Percentiles rank a stretch among this genome's conserved stretches.
These are phyloP conservation scores for Immersiella caudata DNA, from an alignment of 495 filamentous ascomycete genomes.

Conservation along the genomic window DNA sequence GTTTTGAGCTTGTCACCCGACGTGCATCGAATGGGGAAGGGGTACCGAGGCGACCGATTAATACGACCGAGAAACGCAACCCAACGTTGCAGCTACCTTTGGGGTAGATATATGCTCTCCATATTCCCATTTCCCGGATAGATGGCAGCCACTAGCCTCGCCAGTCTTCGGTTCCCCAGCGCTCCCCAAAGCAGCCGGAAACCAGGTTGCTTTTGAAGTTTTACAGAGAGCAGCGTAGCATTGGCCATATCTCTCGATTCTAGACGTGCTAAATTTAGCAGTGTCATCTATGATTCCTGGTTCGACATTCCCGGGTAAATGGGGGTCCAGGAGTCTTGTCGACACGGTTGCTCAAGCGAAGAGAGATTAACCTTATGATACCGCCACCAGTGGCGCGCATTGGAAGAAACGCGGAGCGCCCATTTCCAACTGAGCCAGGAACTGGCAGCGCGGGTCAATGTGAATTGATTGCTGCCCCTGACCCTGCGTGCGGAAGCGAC, in stretches of 20 bases:
- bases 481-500: not conserved
- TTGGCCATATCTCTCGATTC: not conserved
- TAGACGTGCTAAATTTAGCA: not conserved
- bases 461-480: not conserved
- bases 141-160: not conserved
- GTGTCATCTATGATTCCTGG: not conserved
- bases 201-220: no score
- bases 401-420: not conserved
- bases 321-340: not conserved
- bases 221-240: not conserved
- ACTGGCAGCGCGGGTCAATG: not conserved
- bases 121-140: conserved; percentile 10
- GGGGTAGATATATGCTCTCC: not conserved
- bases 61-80: conserved; percentile 3
- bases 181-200: no score
- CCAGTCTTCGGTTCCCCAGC: not conserved
- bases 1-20: not conserved
- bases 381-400: not conserved
- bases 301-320: conserved; percentile 1
- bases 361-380: not conserved
- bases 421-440: not conserved
- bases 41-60: not conserved
- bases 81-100: conserved; percentile 1
- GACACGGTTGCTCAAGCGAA: not conserved
- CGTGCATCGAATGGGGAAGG: not conserved